A percentile compares a stretch with the other conserved stretches of the same genome.
Conservation (phyloP, 139 green algal genomes). For the Haematococcus sp. region DNA sequence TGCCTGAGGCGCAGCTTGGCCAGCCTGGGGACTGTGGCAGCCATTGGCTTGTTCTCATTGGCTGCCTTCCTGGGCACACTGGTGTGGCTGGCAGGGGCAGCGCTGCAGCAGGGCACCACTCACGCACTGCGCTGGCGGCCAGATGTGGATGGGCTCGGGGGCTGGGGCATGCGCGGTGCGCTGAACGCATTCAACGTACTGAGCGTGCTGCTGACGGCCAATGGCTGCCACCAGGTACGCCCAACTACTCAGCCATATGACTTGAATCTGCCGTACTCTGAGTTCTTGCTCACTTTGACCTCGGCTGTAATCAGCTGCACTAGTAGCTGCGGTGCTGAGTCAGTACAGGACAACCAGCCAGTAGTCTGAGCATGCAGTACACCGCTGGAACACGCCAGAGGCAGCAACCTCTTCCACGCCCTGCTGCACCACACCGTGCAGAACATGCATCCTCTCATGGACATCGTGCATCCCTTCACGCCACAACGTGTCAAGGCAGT, state of each 20-base stretch:
- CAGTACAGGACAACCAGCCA: no score
- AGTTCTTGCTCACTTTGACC: background rate
- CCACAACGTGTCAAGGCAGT: background rate
- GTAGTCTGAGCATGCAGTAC: no score
- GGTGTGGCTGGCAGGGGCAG: conserved; percentile 1
- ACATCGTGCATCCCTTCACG: background rate
- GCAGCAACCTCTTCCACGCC: background rate
- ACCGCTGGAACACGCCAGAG: background rate
- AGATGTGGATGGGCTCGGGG: background rate
- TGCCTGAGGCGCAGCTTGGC: background rate
- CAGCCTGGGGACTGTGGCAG: background rate
- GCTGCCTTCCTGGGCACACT: background rate
- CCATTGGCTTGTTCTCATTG: background rate
- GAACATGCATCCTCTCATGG: conserved; percentile 2
- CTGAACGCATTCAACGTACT: background rate
- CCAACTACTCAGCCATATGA: background rate
- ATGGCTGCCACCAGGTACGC: background rate
- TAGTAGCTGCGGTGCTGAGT: no score
- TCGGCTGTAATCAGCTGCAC: background rate
- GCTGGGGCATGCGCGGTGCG: background rate
- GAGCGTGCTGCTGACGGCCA: conserved; percentile 6
- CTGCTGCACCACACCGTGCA: background rate
- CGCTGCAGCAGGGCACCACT: background rate
- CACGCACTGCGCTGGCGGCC: background rate
- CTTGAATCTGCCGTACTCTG: background rate